Evolutionary conservation across 768 basidiomycete genomes (phyloP).

Genomic region (Gyrodon lividus): DNA sequence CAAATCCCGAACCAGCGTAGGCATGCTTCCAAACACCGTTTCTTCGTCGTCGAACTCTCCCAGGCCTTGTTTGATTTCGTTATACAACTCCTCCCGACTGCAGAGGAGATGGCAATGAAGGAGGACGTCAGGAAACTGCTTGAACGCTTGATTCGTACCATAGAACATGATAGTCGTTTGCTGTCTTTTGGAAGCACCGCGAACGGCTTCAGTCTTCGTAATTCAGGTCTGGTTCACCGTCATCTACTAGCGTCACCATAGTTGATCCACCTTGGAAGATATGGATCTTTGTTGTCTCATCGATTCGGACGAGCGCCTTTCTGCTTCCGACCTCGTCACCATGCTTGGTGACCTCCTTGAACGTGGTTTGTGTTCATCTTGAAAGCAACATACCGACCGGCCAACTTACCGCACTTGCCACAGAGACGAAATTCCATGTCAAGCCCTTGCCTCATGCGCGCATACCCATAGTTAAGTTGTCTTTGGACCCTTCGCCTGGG

Average conservation of each 20-base stretch:
- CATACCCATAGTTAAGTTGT: slow-evolving; percentile 98
- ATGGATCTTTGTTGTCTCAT: slow-evolving; percentile 99
- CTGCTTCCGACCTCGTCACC: slow-evolving; percentile 88
- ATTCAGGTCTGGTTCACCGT: slow-evolving; percentile 65
- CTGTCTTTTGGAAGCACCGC: slow-evolving; percentile 96
- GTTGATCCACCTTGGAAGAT: slow-evolving; percentile 49
- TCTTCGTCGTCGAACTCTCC: slow-evolving; percentile 73
- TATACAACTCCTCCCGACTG: slow-evolving; percentile 84
- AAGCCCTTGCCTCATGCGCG: slow-evolving; percentile 95
- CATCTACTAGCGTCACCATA: neutral
- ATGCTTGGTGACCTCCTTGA: slow-evolving; percentile 92
- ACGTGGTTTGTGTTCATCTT: slow-evolving; percentile 60
- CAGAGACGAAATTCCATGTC: slow-evolving; percentile 95
- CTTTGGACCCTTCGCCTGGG: slow-evolving; percentile 80
- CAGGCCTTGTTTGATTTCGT: slow-evolving; percentile 93
- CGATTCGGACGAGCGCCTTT: slow-evolving; percentile 76
- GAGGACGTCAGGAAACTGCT: slow-evolving; percentile 94
- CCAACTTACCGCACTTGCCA: slow-evolving; percentile 10
- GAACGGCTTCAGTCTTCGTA: slow-evolving; percentile 94
- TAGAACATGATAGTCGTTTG: slow-evolving; percentile 88
- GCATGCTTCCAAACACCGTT: slow-evolving; percentile 54
- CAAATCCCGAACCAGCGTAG: slow-evolving; percentile 37
- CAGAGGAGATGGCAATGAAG: slow-evolving; percentile 90
- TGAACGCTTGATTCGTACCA: slow-evolving; percentile 91
- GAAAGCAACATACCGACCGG: slow-evolving; percentile 1